A percentile compares a stretch with the other conserved stretches of the same genome.
Conservation (phyloP, 495 filamentous ascomycete species). For the Niebla homalea region DNA sequence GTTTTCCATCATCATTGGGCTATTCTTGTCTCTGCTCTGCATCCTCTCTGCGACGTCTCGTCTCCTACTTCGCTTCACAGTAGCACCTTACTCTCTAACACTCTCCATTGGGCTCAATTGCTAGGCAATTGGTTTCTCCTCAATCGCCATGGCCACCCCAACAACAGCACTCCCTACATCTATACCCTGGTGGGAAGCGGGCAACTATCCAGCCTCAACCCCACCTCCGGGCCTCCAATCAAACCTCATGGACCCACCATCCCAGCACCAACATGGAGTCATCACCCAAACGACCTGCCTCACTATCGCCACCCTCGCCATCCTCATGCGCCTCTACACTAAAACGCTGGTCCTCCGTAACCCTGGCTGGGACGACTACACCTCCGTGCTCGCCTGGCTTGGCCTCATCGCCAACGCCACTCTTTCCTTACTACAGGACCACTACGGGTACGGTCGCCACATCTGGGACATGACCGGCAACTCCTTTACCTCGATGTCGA, state of each 20-base stretch:
- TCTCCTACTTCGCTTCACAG: too few relatives aligned
- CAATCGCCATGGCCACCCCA: too few relatives aligned
- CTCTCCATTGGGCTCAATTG: too few relatives aligned
- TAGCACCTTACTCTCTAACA: too few relatives aligned
- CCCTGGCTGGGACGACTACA: slow-evolving; percentile 12
- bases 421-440: background rate
- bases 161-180: too few relatives aligned
- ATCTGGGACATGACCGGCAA: slow-evolving; percentile 20
- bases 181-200: slow-evolving; percentile 2
- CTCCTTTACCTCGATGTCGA: slow-evolving; percentile 12
- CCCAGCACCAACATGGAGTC: slow-evolving; percentile 1
- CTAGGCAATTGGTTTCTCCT: too few relatives aligned
- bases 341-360: slow-evolving; percentile 2
- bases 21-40: too few relatives aligned
- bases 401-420: background rate
- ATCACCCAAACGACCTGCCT: slow-evolving; percentile 8
- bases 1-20: too few relatives aligned
- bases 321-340: slow-evolving; percentile 11
- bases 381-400: background rate
- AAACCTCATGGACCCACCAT: slow-evolving; percentile 7
- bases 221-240: slow-evolving; percentile 7
- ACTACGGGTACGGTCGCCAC: slow-evolving; percentile 20
- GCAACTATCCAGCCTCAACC: slow-evolving; percentile 2
- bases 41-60: too few relatives aligned
- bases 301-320: slow-evolving; percentile 5